A percentile compares a stretch with the other conserved stretches of the same genome.
Evolutionary conservation across 164 flowering plant species (phyloP).

Genomic region (Saururus chinensis): DNA sequence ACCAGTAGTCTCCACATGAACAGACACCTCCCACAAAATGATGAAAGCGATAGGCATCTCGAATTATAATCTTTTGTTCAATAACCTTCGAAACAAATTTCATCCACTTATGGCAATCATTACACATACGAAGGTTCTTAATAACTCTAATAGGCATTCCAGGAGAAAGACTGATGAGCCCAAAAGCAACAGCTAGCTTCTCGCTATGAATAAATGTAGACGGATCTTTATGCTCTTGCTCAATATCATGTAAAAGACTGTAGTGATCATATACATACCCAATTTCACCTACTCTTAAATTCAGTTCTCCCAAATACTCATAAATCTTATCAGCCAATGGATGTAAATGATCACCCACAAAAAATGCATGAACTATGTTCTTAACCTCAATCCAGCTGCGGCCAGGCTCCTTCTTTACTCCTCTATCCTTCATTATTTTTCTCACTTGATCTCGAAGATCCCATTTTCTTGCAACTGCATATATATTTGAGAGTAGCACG

Average conservation of each 20-base stretch:
- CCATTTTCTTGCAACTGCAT: conserved; percentile 25
- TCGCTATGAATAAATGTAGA: conserved; percentile 21
- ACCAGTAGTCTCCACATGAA: conserved; percentile 30
- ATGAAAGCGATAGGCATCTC: conserved; percentile 30
- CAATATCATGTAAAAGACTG: conserved; percentile 18
- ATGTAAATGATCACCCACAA: conserved; percentile 26
- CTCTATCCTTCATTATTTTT: conserved; percentile 25
- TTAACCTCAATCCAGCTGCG: conserved; percentile 27
- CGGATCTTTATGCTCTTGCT: conserved; percentile 21
- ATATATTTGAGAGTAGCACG: conserved; percentile 26
- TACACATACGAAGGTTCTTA: conserved; percentile 29
- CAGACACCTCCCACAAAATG: conserved; percentile 22
- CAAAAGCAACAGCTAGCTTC: conserved; percentile 25
- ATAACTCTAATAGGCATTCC: conserved; percentile 16
- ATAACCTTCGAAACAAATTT: conserved; percentile 18
- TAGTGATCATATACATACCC: conserved; percentile 22
- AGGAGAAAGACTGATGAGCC: conserved; percentile 19
- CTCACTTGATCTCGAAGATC: conserved; percentile 17
- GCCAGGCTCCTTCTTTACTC: conserved; percentile 28
- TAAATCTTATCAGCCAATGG: conserved; percentile 20
- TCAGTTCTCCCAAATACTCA: conserved; percentile 17
- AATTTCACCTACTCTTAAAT: conserved; percentile 11
- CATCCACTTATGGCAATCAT: conserved; percentile 30
- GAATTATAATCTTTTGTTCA: conserved; percentile 12
- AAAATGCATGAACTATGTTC: conserved; percentile 23